Evolutionary conservation across 768 basidiomycete species (phyloP), one percentile per base, ranked within the genome.

Genomic region (Cytidiella melzeri): DNA sequence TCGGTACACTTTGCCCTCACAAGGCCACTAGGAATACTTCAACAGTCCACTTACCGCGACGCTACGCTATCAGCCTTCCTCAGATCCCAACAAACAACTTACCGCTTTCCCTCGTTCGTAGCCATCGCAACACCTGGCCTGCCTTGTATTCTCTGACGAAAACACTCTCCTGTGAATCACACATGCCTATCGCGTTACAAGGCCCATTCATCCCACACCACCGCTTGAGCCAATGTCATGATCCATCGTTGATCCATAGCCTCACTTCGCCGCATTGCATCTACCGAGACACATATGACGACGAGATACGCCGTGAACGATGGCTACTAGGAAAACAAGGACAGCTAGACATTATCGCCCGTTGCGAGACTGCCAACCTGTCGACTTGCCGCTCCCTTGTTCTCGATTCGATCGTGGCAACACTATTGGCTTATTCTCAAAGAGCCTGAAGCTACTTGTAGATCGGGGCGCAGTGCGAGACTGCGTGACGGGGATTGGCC

Each of bases 11-110:
- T 26, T 41, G 23, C 34, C 56, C 44, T 49, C 43, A 34, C 42
- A 48, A 34, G 51, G 55, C 19, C 27, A 51, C 46, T 50, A n/a
- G n/a, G n/a, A n/a, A n/a, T n/a, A 47, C 53, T n/a, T 37, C 4
- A 38, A 40, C 11, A 23, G 28, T 25, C 36, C 20, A 39, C 18
- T 27, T 41, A 15, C 25, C 47, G 12, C 47, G 34, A 28, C 47
- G 38, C 47, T 28, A 48, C 39, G 39, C 47, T 30, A 30, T 48
- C 39, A 27, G 12, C 12, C 40, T 41, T 18, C 18, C n/a, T 41
- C 9, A 7, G 7, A 41, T 41, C 18, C n/a, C n/a, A n/a, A 41
- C 40, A 41, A 27, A 40, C 21, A 25, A 24, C 15, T 19, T 41
- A 19, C 40, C 21, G 7, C 40, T 9, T 23, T 41, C 40, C 23